Base-by-base conservation (phyloP, 2,329 filamentous ascomycete genomes). In the Aspergillus japonicus region DNA sequence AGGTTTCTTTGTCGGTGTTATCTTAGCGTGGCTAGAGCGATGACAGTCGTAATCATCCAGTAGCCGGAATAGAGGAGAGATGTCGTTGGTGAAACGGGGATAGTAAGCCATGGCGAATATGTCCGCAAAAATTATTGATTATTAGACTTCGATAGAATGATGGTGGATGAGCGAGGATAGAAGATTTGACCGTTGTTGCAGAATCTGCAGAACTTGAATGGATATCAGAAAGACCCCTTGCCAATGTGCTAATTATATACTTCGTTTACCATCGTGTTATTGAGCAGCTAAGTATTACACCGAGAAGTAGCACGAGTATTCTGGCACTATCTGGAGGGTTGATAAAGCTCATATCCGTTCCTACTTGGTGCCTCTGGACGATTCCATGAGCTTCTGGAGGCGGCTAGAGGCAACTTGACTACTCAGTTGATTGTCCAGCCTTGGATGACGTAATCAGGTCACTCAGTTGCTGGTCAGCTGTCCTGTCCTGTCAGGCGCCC, bases 51-150 rank as follows among this genome's bases (percentile, higher is more conserved):
- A 77, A 67, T 77, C 74, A 50, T 79, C 76, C 53, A 80, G 69
- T 24, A 80, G 70, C 49, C 71, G 75, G 69, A 80, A 77, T 58
- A 80, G 69, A 12, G 78, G 76, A 49, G 69, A 62, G 60, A 79
- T 72, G 57, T 78, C 74, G 55, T 68, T 62, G 12, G 69, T 64
- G 57, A 75, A 68, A 62, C 70, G 71, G 49, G 76, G 67, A 56
- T 77, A 72, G 69, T 78, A 75, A 55, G 75, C 68, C 77, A 80
- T 80, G 50, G 16, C 50, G 29, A 6, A 11, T 44, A 31, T 23
- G 26, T 35, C 4, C 11, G 33, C 11, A 35, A 4, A 16, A 35
- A 5, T 4, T 35, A 12, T 35, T 16, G 33, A 5, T 1, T 12
- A 35, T 6, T 35, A 4, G 33, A 35, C 33, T 35, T 35, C 14